A percentile compares a stretch with the other conserved stretches of the same genome.
These are phyloP conservation scores for Chrysoporthe deuterocubensis DNA, from an alignment of 2,329 filamentous ascomycete genomes.

Conservation along the genomic window DNA sequence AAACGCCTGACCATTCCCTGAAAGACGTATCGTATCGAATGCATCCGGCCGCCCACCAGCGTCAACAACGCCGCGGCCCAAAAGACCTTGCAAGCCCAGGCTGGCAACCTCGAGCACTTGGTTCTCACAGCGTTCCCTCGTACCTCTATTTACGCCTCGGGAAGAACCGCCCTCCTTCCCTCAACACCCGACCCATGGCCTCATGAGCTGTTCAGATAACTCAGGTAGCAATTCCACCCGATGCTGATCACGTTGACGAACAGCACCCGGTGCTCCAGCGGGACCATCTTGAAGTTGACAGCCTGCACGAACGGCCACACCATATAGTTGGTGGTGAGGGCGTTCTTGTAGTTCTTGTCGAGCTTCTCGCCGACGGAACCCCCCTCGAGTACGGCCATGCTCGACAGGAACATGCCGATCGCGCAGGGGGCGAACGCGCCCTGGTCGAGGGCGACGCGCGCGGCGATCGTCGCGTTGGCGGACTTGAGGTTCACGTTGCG, in stretches of 20 bases:
- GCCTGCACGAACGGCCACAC: slow-evolving; percentile 87
- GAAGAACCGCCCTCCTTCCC: slow-evolving; percentile 23
- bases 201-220: slow-evolving; percentile 58
- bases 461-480: slow-evolving; percentile 71
- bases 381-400: slow-evolving; percentile 84
- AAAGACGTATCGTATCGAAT: background rate
- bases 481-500: slow-evolving; percentile 66
- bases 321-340: slow-evolving; percentile 82
- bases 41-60: background rate
- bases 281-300: slow-evolving; percentile 86
- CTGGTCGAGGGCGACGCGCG: slow-evolving; percentile 82
- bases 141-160: background rate
- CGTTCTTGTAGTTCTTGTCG: slow-evolving; percentile 68
- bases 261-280: slow-evolving; percentile 79
- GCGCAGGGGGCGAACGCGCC: slow-evolving; percentile 82
- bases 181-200: too few relatives aligned
- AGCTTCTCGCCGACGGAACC: slow-evolving; percentile 66
- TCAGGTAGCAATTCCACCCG: slow-evolving; percentile 69
- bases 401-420: slow-evolving; percentile 78
- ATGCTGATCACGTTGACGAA: slow-evolving; percentile 82
- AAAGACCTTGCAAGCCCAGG: background rate
- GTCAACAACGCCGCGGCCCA: background rate
- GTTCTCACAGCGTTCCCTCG: background rate
- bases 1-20: background rate
- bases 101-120: background rate